Evolutionary conservation across 306 rosid species (phyloP), one percentile per base, ranked within the genome.

Genomic region (Echinosophora koreensis): DNA sequence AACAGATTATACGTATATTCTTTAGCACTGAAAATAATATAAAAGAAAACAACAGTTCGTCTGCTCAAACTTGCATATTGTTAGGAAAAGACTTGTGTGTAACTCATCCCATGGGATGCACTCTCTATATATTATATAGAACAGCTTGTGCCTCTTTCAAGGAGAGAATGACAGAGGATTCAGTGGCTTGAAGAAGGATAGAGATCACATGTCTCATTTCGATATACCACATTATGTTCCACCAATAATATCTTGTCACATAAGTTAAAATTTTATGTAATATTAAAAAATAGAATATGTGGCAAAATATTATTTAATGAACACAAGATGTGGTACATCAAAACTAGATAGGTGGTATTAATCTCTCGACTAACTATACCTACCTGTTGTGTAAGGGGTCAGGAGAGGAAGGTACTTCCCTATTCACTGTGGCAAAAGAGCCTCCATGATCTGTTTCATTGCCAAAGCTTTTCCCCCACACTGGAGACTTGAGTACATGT

Each of bases 341-440:
- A 1, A 22, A 22, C 1, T 0, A 22, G 22, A 22, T 22, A 22
- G 22, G 22, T 22, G 22, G 22, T 22, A 22, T 22, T 22, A 22
- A 22, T 22, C 22, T 22, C 22, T 22, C 22, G 22, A 22, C 1
- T 0, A 22, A 22, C 22, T 22, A 22, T 2, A 8, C 83, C 90
- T 90, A 93, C 87, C 89, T 89, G 86, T 93, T 91, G 86, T 93
- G 98, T 68, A 93, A 82, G 13, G 93, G 97, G 58, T 91, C 95
- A 59, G 97, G 97, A 81, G 89, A 69, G 75, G 93, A 91, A 6
- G 97, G 97, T 34, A 91, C 95, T 82, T 71, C 42, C 84, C 97
- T 88, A n/a, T 88, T 69, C 50, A 51, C 51, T 16, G 87, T 32
- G 6, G 82, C 70, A 30, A 78, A 88, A 81, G 78, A 71, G 38